Evolutionary conservation across 345 rosid species (phyloP).

Genomic region (Conringia planisiliqua): DNA sequence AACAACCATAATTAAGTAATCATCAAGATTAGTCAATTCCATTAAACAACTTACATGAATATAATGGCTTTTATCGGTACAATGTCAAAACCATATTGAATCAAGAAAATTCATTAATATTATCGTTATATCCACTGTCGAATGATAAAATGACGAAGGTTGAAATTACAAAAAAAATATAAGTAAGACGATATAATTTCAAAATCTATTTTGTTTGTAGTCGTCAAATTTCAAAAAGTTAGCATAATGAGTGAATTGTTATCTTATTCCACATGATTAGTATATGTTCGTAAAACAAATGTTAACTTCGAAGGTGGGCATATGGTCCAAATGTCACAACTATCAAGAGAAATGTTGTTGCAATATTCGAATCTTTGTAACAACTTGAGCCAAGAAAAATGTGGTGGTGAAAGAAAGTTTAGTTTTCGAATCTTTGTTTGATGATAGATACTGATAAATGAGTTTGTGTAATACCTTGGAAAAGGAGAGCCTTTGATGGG

Average conservation of each 20-base stretch:
- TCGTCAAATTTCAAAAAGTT: background rate
- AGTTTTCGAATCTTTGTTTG: background rate
- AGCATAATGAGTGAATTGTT: background rate
- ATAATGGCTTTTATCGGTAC: background rate
- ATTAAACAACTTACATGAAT: background rate
- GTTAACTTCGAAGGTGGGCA: background rate
- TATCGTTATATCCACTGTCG: background rate
- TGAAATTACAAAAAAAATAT: background rate
- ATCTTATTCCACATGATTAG: background rate
- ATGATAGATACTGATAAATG: background rate
- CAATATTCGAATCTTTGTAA: constrained; percentile 7
- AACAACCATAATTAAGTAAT: background rate
- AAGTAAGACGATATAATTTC: background rate
- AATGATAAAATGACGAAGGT: background rate
- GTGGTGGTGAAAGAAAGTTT: background rate
- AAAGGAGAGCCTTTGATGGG: constrained; percentile 93
- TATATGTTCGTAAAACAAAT: background rate
- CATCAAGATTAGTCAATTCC: background rate
- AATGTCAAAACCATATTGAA: background rate
- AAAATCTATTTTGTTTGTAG: background rate
- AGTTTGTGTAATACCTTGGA: constrained; percentile 55
- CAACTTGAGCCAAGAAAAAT: constrained; percentile 14
- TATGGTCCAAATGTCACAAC: constrained; percentile 4
- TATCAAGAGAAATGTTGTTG: background rate
- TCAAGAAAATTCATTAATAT: background rate